Evolutionary conservation across 768 basidiomycete genomes (phyloP).

Genomic region (Tricholomella constricta): DNA sequence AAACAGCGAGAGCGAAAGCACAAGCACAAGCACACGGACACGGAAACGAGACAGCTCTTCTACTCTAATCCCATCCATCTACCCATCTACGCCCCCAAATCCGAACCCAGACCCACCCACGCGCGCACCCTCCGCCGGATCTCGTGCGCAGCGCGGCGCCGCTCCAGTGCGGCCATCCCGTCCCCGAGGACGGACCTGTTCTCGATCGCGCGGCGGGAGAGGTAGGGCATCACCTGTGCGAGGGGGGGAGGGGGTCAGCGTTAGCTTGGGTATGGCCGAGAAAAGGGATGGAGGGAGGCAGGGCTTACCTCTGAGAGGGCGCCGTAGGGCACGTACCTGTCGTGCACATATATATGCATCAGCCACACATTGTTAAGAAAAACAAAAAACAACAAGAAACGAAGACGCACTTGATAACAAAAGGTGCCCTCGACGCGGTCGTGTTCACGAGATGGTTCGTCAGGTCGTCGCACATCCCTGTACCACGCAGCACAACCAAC

Average conservation of each 20-base stretch:
- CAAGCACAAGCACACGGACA: too few species aligned
- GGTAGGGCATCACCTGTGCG: constrained; percentile 84
- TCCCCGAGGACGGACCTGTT: constrained; percentile 86
- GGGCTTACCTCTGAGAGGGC: constrained; percentile 58
- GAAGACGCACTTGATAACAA: constrained; percentile 69
- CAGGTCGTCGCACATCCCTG: constrained; percentile 86
- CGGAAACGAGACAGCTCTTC: too few species aligned
- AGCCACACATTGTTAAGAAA: too few species aligned
- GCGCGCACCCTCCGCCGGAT: constrained; percentile 49
- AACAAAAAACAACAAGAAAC: too few species aligned
- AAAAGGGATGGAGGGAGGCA: background rate
- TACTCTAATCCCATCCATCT: too few species aligned
- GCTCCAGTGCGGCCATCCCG: constrained; percentile 66
- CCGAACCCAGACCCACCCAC: too few species aligned
- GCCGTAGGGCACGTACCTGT: constrained; percentile 78
- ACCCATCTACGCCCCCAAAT: too few species aligned
- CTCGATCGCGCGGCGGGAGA: constrained; percentile 86
- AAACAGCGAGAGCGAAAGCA: too few species aligned
- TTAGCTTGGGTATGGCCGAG: background rate
- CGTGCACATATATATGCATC: too few species aligned
- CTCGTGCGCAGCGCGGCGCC: constrained; percentile 53
- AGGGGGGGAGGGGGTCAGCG: background rate
- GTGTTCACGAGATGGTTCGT: constrained; percentile 67
- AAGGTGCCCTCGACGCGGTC: constrained; percentile 56
- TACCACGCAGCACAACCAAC: background rate